Conservation (phyloP, 1,284 basidiomycete species). For the Pholiota adiposa region DNA sequence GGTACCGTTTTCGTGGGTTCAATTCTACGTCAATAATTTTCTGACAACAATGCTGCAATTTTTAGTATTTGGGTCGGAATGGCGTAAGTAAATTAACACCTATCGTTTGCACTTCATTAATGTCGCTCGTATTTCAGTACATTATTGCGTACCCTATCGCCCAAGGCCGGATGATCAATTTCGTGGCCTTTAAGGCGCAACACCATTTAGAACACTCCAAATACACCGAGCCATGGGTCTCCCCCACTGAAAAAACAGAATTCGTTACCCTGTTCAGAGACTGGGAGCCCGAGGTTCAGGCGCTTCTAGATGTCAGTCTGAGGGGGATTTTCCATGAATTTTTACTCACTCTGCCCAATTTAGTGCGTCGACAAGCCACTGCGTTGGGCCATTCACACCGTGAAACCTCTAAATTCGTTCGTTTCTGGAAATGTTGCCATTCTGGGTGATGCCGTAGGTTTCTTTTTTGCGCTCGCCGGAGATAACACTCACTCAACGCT, state of each 20-base stretch:
- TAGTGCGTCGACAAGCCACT: slow-evolving; percentile 47
- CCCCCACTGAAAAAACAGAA: slow-evolving; percentile 38
- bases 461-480: not conserved
- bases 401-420: slow-evolving; percentile 41
- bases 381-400: slow-evolving; percentile 48
- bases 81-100: slow-evolving; percentile 34
- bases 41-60: slow-evolving; percentile 3
- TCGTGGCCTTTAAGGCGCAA: slow-evolving; percentile 48
- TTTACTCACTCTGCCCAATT: slow-evolving; percentile 4
- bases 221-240: slow-evolving; percentile 49
- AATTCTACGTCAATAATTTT: not conserved
- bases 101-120: slow-evolving; percentile 4
- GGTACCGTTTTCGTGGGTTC: slow-evolving; percentile 28
- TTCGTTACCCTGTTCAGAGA: slow-evolving; percentile 38
- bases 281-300: slow-evolving; percentile 53
- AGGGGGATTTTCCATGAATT: not conserved
- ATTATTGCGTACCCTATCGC: slow-evolving; percentile 53
- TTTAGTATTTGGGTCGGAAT: slow-evolving; percentile 46
- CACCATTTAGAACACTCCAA: slow-evolving; percentile 43
- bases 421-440: slow-evolving; percentile 42
- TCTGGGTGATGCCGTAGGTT: slow-evolving; percentile 49
- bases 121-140: slow-evolving; percentile 34
- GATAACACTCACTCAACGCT: slow-evolving; percentile 6
- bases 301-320: slow-evolving; percentile 45
- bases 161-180: slow-evolving; percentile 49